phyloP scores from a whole-genome alignment of 192 early-diverging fungal species.

The Phlyctochytrium planicorne region DNA sequence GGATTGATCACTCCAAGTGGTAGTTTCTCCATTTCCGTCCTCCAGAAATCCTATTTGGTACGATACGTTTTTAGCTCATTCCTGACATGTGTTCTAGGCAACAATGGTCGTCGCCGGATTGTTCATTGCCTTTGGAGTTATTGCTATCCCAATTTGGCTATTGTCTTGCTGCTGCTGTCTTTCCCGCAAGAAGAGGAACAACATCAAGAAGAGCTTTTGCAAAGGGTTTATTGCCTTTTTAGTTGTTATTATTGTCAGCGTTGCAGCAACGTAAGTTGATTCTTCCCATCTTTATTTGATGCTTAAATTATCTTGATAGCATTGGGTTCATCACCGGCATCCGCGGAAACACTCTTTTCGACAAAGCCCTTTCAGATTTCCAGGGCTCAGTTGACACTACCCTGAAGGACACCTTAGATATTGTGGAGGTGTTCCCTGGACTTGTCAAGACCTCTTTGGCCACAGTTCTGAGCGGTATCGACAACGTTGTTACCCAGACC shows the following conservation, averaged over 20 bases:
- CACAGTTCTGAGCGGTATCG: not conserved
- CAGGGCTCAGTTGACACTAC: not conserved
- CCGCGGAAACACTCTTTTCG: not conserved
- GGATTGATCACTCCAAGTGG: not conserved
- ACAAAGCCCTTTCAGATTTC: not conserved
- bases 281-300: not conserved
- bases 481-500: constrained; percentile 2
- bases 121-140: not conserved
- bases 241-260: not conserved
- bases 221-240: not conserved
- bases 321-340: not conserved
- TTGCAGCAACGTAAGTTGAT: not conserved
- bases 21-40: not conserved
- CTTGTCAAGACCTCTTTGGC: not conserved
- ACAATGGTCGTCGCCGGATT: not conserved
- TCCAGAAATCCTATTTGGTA: not conserved
- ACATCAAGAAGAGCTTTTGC: not conserved
- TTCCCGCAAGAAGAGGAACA: not conserved
- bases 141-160: not conserved
- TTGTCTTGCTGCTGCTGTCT: not conserved
- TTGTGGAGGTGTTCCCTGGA: not conserved
- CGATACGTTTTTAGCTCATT: not conserved
- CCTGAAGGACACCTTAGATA: not conserved
- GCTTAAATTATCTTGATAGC: not conserved
- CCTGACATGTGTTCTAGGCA: not conserved